These are phyloP conservation scores for Rubus idaeus DNA, from an alignment of 306 rosid species.

Conservation along the genomic window DNA sequence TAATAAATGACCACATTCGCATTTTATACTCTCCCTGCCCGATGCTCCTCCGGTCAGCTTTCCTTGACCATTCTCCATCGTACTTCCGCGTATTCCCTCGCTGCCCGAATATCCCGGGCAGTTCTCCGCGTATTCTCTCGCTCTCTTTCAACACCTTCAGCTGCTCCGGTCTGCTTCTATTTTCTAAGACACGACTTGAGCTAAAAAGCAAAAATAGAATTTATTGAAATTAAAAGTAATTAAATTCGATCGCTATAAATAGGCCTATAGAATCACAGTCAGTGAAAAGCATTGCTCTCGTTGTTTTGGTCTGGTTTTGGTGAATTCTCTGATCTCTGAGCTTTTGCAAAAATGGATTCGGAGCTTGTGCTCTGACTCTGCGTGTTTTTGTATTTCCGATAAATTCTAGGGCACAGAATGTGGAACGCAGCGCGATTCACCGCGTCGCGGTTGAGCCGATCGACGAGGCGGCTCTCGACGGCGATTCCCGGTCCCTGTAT, in stretches of 20 bases:
- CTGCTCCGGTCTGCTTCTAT: slow-evolving; percentile 14
- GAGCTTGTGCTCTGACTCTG: slow-evolving; percentile 17
- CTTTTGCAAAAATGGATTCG: slow-evolving; percentile 6
- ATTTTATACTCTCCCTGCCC: slow-evolving; percentile 20
- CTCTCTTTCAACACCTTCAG: neutral
- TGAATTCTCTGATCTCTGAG: neutral
- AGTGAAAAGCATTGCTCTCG: neutral
- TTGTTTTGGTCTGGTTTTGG: neutral
- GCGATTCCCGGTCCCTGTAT: slow-evolving; percentile 93
- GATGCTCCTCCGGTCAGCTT: slow-evolving; percentile 33
- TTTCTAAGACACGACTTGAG: neutral
- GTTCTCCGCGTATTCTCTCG: neutral
- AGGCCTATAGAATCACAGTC: neutral
- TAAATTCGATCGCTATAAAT: neutral
- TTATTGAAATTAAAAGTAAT: neutral
- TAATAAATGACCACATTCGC: neutral
- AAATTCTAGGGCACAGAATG: slow-evolving; percentile 35
- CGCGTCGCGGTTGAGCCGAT: slow-evolving; percentile 54
- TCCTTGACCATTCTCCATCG: slow-evolving; percentile 5
- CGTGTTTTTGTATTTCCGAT: slow-evolving; percentile 7
- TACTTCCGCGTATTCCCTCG: neutral
- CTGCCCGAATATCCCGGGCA: slow-evolving; percentile 42
- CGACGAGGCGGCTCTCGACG: slow-evolving; percentile 58
- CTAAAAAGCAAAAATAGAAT: neutral
- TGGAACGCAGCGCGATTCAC: slow-evolving; percentile 74